A percentile compares a stretch with the other conserved stretches of the same genome.
Evolutionary conservation across 2,329 filamentous ascomycete species (phyloP).

Genomic region (Cladosporium colombiae): DNA sequence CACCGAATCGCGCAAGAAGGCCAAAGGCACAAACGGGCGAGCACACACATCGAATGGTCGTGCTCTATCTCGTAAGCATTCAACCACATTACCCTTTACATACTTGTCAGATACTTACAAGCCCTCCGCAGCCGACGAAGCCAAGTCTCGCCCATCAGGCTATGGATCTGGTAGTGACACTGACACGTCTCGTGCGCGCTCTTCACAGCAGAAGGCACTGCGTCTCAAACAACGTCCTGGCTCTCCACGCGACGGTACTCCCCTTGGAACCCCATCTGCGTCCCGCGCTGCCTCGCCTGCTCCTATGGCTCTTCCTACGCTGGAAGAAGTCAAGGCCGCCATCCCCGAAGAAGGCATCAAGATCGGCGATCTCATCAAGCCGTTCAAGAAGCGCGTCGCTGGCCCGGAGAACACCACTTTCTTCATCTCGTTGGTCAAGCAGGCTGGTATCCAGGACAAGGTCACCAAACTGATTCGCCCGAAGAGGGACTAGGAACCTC

Average conservation of each 20-base stretch:
- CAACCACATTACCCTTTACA: conserved; percentile 4
- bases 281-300: conserved; percentile 39
- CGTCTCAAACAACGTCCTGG: conserved; percentile 47
- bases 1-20: conserved; percentile 83
- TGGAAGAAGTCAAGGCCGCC: conserved; percentile 47
- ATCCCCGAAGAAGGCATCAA: conserved; percentile 48
- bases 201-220: conserved; percentile 44
- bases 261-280: conserved; percentile 24
- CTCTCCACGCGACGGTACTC: conserved; percentile 41
- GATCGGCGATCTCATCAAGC: conserved; percentile 42
- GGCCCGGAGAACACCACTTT: conserved; percentile 39
- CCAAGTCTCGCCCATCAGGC: conserved; percentile 28
- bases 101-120: conserved; percentile 20
- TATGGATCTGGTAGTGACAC: conserved; percentile 70
- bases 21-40: conserved; percentile 41
- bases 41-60: conserved; percentile 39
- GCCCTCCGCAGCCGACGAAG: conserved; percentile 22
- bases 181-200: conserved; percentile 65
- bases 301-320: conserved; percentile 40
- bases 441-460: conserved; percentile 33
- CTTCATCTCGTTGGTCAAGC: conserved; percentile 49
- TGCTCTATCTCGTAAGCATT: conserved; percentile 31
- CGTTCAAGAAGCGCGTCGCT: conserved; percentile 45
- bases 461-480: conserved; percentile 24
- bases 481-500: conserved; percentile 15